Base-by-base conservation (phyloP, 1,284 basidiomycete species). In the Paramarasmius palmivorus region DNA sequence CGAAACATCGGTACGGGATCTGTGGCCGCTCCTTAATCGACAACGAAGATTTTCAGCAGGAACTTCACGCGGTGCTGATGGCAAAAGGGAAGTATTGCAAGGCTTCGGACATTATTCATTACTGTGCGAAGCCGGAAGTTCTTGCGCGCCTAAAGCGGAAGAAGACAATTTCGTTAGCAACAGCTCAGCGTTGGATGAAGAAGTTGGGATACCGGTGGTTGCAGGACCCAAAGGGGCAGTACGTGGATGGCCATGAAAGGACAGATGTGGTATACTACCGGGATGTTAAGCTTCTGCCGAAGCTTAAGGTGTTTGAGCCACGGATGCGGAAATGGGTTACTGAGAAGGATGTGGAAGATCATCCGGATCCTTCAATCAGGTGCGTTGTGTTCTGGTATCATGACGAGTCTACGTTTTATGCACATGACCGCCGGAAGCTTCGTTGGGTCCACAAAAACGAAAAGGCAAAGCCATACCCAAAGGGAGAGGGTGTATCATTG, bases 401-500 rank as follows among this genome's bases (percentile, higher is more conserved):
- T 47, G 59, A 70, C 48, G 60, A 70, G 45, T 57, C 61, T 7
- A 65, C 60, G 3, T 68, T 62, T 22, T 70, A 70, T 58, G 64
- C 62, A 1, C 51, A 69, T 56, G 63, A 68, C 54, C 56, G 59
- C 0, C 58, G 60, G 2, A 50, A 57, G 22, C 38, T 53, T 10
- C 23, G 53, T 15, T 71, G 68, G 69, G 55, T 64, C 15, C 59
- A 66, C 36, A 25, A 49, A 2, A 32, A 45, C 2, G 57, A 59
- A 25, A 55, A 26, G 15, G 51, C 63, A n/a, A 45, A 41, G 9
- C 65, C 66, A 23, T 50, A 60, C 19, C 45, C 54, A 15, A 71
- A 71, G 50, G 68, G 69, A 7, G 64, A 70, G 20, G 70, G 67
- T 8, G 39, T 40, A 2, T 69, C 65, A 19, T 41, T 67, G 25